Percentiles rank a stretch among this genome's conserved stretches.
Conservation (phyloP, 2,329 filamentous ascomycete species). For the Teratosphaeria viscida region DNA sequence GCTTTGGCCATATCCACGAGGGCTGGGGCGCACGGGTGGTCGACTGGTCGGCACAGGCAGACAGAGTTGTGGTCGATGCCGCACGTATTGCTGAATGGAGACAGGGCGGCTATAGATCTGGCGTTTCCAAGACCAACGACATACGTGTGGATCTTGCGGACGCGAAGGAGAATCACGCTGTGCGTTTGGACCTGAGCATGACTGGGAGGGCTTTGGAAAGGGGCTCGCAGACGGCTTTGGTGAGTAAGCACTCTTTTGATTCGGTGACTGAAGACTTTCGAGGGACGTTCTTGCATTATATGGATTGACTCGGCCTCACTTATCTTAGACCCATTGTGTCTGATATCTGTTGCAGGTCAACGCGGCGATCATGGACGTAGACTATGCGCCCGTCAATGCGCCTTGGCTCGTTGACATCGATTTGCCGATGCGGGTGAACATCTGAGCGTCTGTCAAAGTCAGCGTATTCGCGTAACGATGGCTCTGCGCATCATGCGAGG, state of each 20-base stretch:
- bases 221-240: slow-evolving; percentile 45
- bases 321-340: neutral
- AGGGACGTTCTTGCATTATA: neutral
- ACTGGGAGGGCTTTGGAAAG: slow-evolving; percentile 23
- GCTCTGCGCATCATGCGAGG: too few species aligned
- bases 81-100: slow-evolving; percentile 7
- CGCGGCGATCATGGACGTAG: slow-evolving; percentile 44
- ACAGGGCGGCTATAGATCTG: slow-evolving; percentile 4
- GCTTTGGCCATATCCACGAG: slow-evolving; percentile 55
- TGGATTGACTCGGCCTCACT: neutral
- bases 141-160: slow-evolving; percentile 8
- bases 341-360: slow-evolving; percentile 30
- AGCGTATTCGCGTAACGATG: too few species aligned
- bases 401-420: slow-evolving; percentile 49
- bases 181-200: slow-evolving; percentile 20
- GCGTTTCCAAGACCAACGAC: slow-evolving; percentile 2
- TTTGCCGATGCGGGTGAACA: slow-evolving; percentile 11
- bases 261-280: neutral
- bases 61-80: slow-evolving; percentile 2
- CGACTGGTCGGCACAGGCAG: slow-evolving; percentile 27
- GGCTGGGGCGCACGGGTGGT: slow-evolving; percentile 38
- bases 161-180: slow-evolving; percentile 21
- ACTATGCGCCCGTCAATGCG: slow-evolving; percentile 40
- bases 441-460: neutral
- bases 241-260: neutral